Base-by-base conservation (phyloP, 2,329 filamentous ascomycete species). In the Thelonectria rubi region DNA sequence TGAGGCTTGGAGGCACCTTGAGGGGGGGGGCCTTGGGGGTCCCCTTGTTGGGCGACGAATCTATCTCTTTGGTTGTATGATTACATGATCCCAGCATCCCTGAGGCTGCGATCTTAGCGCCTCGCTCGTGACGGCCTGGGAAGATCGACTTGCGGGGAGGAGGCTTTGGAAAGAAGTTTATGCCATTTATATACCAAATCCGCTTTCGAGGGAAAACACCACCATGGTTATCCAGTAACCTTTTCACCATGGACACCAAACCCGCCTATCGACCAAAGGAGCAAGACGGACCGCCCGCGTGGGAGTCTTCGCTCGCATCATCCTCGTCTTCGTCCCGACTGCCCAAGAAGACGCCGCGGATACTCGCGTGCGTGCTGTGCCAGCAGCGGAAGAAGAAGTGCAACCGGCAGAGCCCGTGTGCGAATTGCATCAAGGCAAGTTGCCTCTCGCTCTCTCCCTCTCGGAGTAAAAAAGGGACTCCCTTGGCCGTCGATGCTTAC, bases 341-440 rank as follows among this genome's bases (percentile, higher is more conserved):
- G 12, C 47, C 60, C 0, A 64, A 65, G n/a, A 68, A 72, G 46
- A 14, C 51, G 0, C 3, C 57, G 1, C 43, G 60, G 32, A 50
- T 72, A 24, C 34, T 74, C 2, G 70, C 73, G 0, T 75, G 73
- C 18, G 70, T 73, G 7, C 49, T 73, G 10, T 75, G 73, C 62
- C 72, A 75, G 50, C 73, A 73, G 46, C 69, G 74, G 20, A 76
- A 76, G 61, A 76, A 76, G 64, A 75, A 72, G 39, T 76, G 74
- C 55, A 74, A 76, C 54, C 64, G 72, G 12, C 68, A 71, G 10
- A 74, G 60, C 17, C 74, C 74, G 7, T 75, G 73, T 42, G 74
- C 72, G 17, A 72, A 69, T 39, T 74, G 73, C 56, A 63, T 66
- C 42, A 73, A 69, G 66, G 73, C 74, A 58, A 53, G 49, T 50